These are phyloP conservation scores for Claviceps cyperi DNA, from an alignment of 2,329 filamentous ascomycete genomes.

Conservation along the genomic window DNA sequence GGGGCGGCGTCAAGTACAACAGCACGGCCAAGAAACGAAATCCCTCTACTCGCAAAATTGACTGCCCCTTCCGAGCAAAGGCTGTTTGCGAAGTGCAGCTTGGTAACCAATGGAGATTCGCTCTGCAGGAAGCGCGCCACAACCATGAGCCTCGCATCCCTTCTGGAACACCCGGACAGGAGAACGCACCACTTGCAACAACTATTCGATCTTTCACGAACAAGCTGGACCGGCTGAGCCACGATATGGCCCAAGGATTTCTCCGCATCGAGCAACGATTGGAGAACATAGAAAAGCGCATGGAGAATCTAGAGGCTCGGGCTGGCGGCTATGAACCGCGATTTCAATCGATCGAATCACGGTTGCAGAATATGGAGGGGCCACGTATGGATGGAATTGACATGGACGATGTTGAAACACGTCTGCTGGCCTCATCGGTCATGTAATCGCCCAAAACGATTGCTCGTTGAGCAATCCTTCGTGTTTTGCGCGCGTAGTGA, in stretches of 20 bases:
- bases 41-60: conserved; percentile 48
- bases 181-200: conserved; percentile 43
- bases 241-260: conserved; percentile 40
- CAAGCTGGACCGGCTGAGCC: conserved; percentile 43
- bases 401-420: conserved; percentile 31
- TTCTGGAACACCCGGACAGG: conserved; percentile 38
- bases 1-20: conserved; percentile 49
- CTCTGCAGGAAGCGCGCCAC: conserved; percentile 43
- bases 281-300: conserved; percentile 38
- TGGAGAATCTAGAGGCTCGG: conserved; percentile 37
- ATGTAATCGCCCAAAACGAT: conserved; percentile 19
- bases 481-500: background rate
- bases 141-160: conserved; percentile 46
- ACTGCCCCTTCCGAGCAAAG: conserved; percentile 49
- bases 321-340: conserved; percentile 28
- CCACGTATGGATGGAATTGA: conserved; percentile 27
- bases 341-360: conserved; percentile 28
- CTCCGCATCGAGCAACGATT: conserved; percentile 34
- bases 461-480: background rate
- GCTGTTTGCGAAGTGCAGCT: conserved; percentile 49
- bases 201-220: conserved; percentile 43
- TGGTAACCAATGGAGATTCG: conserved; percentile 50
- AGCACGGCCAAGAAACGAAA: conserved; percentile 52
- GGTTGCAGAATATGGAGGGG: conserved; percentile 27
- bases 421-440: conserved; percentile 28